phyloP scores from a whole-genome alignment of 1,284 basidiomycete genomes.

The Cryptococcus sp. region DNA sequence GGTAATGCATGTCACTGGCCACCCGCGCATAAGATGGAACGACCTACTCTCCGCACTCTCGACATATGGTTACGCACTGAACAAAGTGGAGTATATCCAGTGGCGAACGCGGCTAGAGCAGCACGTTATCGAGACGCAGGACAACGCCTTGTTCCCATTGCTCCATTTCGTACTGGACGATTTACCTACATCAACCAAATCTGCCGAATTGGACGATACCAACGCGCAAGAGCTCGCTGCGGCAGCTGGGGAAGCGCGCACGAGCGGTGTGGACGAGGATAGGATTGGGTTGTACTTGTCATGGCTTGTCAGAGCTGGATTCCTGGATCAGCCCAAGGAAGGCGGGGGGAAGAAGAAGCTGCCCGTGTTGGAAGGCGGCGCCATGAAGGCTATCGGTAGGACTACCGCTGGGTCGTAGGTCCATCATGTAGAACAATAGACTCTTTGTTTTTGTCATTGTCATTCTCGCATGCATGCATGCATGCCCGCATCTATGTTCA shows the following conservation, averaged over 20 bases:
- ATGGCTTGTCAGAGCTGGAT: constrained; percentile 86
- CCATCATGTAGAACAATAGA: too few species aligned
- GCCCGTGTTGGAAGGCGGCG: constrained; percentile 49
- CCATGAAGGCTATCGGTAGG: constrained; percentile 51
- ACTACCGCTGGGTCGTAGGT: constrained; percentile 40
- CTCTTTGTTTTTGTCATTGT: too few species aligned
- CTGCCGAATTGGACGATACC: constrained; percentile 84
- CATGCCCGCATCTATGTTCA: too few species aligned
- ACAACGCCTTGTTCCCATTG: constrained; percentile 96
- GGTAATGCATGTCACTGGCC: constrained; percentile 86
- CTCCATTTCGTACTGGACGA: constrained; percentile 97
- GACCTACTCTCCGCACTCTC: constrained; percentile 73
- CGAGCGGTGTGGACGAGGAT: constrained; percentile 72
- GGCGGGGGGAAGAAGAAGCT: constrained; percentile 40
- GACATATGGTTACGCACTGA: constrained; percentile 78
- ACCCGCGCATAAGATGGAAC: constrained; percentile 88
- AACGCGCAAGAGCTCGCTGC: constrained; percentile 73
- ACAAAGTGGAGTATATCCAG: constrained; percentile 81
- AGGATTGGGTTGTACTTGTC: constrained; percentile 88
- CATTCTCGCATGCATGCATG: too few species aligned
- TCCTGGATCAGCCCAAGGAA: constrained; percentile 68
- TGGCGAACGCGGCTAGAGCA: constrained; percentile 93
- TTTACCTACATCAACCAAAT: constrained; percentile 92
- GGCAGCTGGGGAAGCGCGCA: constrained; percentile 56
- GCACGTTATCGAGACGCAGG: constrained; percentile 88